A percentile compares a stretch with the other conserved stretches of the same genome.
These are phyloP conservation scores for Cucumis hystrix DNA, from an alignment of 306 rosid genomes.

Conservation along the genomic window DNA sequence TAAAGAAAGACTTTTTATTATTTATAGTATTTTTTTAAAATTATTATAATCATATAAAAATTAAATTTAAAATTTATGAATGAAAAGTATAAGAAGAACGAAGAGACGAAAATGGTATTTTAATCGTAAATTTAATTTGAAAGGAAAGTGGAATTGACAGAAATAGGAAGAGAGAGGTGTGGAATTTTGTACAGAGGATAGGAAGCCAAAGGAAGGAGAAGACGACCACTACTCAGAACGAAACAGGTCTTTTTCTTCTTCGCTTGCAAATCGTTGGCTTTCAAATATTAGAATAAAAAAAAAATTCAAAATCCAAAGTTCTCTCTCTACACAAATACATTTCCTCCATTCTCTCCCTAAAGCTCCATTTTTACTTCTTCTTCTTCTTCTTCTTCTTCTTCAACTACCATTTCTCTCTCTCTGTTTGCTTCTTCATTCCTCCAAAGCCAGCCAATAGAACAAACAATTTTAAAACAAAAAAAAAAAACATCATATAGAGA, in stretches of 20 bases:
- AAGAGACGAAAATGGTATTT: no score
- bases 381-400: neutral
- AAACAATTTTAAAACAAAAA: neutral
- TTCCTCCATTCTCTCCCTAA: neutral
- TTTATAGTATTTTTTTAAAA: no score
- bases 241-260: neutral
- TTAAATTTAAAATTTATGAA: no score
- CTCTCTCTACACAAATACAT: neutral
- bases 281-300: neutral
- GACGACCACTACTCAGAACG: neutral
- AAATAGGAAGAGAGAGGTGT: neutral
- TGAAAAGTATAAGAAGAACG: no score
- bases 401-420: conserved; percentile 14
- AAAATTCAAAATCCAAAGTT: neutral
- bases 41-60: no score
- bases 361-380: neutral
- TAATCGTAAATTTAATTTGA: neutral
- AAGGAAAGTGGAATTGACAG: neutral
- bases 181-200: neutral
- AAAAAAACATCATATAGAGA: neutral
- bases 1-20: no score
- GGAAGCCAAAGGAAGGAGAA: neutral
- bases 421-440: conserved; percentile 19
- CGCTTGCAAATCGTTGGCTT: conserved; percentile 3
- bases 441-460: conserved; percentile 14